phyloP scores from a whole-genome alignment of 805 yeast species.

The Kodamaea kaohsiungensis region DNA sequence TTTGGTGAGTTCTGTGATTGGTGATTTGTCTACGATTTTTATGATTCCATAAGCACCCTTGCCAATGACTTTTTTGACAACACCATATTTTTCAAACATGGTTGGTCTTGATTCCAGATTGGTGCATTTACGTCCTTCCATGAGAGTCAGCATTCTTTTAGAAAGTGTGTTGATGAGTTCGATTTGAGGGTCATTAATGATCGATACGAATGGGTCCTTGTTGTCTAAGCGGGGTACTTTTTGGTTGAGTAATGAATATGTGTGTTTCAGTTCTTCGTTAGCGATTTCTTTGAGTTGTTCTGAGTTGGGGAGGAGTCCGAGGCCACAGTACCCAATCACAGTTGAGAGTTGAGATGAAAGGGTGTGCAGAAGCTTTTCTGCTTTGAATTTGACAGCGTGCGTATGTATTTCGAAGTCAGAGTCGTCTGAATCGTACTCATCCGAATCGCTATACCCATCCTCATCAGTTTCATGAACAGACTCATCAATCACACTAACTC shows the following conservation, averaged over 20 bases:
- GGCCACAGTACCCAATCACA: constrained; percentile 39
- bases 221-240: constrained; percentile 7
- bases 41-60: constrained; percentile 52
- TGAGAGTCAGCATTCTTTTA: constrained; percentile 16
- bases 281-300: constrained; percentile 23
- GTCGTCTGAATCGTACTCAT: constrained; percentile 13
- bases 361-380: constrained; percentile 11
- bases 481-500: constrained; percentile 32
- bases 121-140: constrained; percentile 12
- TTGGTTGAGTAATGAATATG: constrained; percentile 29
- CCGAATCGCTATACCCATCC: constrained; percentile 11
- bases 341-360: constrained; percentile 26
- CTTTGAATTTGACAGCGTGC: constrained; percentile 25
- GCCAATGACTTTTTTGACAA: constrained; percentile 39
- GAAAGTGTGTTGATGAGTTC: constrained; percentile 24
- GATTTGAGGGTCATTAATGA: constrained; percentile 32
- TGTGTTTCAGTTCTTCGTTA: constrained; percentile 34
- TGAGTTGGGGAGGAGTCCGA: constrained; percentile 17
- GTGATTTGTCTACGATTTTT: constrained; percentile 30
- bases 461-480: constrained; percentile 15
- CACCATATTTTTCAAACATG: constrained; percentile 34
- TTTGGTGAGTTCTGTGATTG: background rate
- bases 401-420: constrained; percentile 28
- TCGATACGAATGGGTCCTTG: constrained; percentile 24
- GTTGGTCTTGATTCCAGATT: constrained; percentile 20